A percentile compares a stretch with the other conserved stretches of the same genome.
phyloP scores from a whole-genome alignment of 257 asterid genomes.

The Primulina eburnea region DNA sequence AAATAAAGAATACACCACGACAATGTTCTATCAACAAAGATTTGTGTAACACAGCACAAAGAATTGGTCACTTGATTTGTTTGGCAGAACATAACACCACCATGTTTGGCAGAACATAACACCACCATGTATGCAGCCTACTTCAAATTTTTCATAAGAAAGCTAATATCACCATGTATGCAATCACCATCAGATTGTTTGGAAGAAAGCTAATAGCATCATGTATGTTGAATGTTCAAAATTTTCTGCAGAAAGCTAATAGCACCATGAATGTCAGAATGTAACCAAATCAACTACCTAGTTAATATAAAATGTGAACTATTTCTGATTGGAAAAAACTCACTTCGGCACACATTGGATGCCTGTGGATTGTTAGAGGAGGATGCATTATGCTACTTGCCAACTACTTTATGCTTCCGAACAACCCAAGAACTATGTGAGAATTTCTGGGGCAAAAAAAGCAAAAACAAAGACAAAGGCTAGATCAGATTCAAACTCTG shows the following conservation, averaged over 20 bases:
- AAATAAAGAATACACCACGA: neutral
- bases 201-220: neutral
- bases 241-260: neutral
- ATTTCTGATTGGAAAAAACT: conserved; percentile 25
- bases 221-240: neutral
- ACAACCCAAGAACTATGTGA: conserved; percentile 1
- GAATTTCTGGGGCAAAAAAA: neutral
- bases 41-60: neutral
- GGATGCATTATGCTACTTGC: conserved; percentile 59
- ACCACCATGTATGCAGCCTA: neutral
- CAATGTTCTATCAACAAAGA: neutral
- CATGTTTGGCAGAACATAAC: neutral
- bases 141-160: neutral
- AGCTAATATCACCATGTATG: neutral
- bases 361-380: conserved; percentile 67
- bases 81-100: neutral
- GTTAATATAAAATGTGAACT: neutral
- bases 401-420: conserved; percentile 12
- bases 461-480: neutral
- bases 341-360: conserved; percentile 81
- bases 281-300: neutral
- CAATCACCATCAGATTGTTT: neutral
- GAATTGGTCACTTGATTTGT: neutral
- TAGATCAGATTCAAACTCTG: neutral
- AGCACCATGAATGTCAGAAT: neutral